Conservation (phyloP, 768 basidiomycete species). For the Harrya chromipes region DNA sequence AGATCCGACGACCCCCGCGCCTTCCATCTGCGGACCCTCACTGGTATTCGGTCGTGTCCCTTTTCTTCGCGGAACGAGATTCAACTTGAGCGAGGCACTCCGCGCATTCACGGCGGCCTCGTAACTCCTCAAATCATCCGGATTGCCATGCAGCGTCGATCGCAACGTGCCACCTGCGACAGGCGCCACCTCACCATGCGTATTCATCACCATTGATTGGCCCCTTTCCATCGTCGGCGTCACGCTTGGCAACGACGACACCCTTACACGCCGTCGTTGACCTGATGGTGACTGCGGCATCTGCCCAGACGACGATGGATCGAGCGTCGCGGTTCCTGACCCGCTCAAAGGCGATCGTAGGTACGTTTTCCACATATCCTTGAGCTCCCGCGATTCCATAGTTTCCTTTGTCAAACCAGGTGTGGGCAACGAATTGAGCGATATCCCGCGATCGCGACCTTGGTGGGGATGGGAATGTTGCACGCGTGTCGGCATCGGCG, state of each 20-base stretch:
- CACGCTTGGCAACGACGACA: conserved; percentile 68
- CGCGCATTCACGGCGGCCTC: conserved; percentile 74
- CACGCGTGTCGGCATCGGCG: conserved; percentile 43
- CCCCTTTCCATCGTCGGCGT: conserved; percentile 48
- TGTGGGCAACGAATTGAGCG: conserved; percentile 29
- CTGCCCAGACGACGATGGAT: conserved; percentile 7
- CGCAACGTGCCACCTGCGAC: conserved; percentile 24
- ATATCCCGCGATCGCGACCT: conserved; percentile 23
- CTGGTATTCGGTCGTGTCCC: conserved; percentile 20
- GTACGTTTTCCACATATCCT: conserved; percentile 74
- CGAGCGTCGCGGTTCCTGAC: conserved; percentile 17
- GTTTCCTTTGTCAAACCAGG: conserved; percentile 33
- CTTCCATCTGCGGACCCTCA: conserved; percentile 17
- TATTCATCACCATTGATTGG: conserved; percentile 17
- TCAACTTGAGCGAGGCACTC: conserved; percentile 57
- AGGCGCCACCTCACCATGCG: conserved; percentile 16
- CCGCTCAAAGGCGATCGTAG: conserved; percentile 62
- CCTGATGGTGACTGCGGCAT: conserved; percentile 29
- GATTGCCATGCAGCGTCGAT: conserved; percentile 41
- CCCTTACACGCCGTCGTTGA: conserved; percentile 46
- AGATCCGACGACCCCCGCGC: background rate
- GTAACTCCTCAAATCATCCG: conserved; percentile 68
- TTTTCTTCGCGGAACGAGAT: conserved; percentile 45
- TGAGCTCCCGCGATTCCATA: conserved; percentile 47
- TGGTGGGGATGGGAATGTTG: conserved; percentile 19